Evolutionary conservation across 495 filamentous ascomycete species (phyloP).

Genomic region (Penicillium canariense): DNA sequence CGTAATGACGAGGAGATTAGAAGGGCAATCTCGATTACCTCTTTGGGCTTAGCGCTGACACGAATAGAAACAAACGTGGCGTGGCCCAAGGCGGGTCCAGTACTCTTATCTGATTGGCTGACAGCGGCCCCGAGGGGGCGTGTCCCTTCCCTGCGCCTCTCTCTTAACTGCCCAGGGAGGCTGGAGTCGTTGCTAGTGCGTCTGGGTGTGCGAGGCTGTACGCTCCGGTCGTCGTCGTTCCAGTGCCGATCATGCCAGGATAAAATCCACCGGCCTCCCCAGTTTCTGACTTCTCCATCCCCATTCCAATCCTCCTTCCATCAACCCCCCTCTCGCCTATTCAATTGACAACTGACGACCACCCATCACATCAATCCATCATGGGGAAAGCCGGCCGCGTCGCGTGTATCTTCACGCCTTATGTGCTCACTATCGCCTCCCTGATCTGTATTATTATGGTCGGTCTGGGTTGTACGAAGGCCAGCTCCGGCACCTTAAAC

Average conservation of each 20-base stretch:
- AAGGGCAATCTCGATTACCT: background rate
- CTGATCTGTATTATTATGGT: conserved; percentile 72
- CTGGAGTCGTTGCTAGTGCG: conserved; percentile 15
- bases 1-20: background rate
- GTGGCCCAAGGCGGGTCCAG: conserved; percentile 10
- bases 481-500: conserved; percentile 48
- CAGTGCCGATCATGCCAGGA: conserved; percentile 10
- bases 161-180: background rate
- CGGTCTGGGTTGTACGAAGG: conserved; percentile 67
- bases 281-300: background rate
- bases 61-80: conserved; percentile 33
- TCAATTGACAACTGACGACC: background rate
- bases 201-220: conserved; percentile 9
- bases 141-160: conserved; percentile 23
- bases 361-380: conserved; percentile 21
- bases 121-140: background rate
- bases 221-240: background rate
- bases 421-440: conserved; percentile 68
- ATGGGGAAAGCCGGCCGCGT: conserved; percentile 76
- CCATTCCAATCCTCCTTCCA: conserved; percentile 3
- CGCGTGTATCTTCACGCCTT: conserved; percentile 77
- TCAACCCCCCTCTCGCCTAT: conserved; percentile 1
- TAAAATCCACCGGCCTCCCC: conserved; percentile 7
- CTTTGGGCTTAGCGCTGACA: conserved; percentile 16
- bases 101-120: conserved; percentile 13